Evolutionary conservation across 1,284 basidiomycete genomes (phyloP), one percentile per base, ranked within the genome.

Genomic region (Apiotrichum porosum): DNA sequence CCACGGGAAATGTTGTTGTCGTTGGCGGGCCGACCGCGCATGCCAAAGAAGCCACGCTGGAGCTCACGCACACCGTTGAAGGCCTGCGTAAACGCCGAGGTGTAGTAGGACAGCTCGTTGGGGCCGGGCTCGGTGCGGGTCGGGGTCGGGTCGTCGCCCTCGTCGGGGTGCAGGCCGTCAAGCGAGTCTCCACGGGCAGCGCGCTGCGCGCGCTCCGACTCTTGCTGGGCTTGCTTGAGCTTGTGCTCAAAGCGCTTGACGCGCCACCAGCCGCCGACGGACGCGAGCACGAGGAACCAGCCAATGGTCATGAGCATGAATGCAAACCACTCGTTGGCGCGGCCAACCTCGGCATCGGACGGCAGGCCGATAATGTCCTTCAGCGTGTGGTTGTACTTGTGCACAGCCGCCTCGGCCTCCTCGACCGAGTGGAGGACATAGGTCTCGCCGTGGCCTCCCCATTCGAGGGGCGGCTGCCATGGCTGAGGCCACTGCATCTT

Each of bases 241-340:
- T 63, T 66, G 32, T 47, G 23, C 52, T 71, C 73, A 46, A 72
- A 75, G n/a, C 85, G 81, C 69, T 90, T 90, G 33, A 90, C 81
- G 56, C 88, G 81, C 80, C 85, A 88, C 75, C 83, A 93, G 18
- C 85, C 83, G 37, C 90, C 80, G 42, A 86, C 55, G 35, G 84
- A 85, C 2, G 86, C 85, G 18, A 91, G 75, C 15, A 94, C 77
- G 33, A 93, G 76, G 78, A 94, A 90, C 89, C 90, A 94, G 12
- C 92, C 89, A 80, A 91, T 61, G 0, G 84, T 86, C 88, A 95
- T 95, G 62, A 95, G 80, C 44, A 94, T 73, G 75, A 94, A 91
- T 1, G 88, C 83, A 31, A 95, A 75, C 87, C 88, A 94, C 57
- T 92, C 88, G 61, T 76, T 80, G 32, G 77, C 76, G 23, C 68